phyloP scores from a whole-genome alignment of 2,329 filamentous ascomycete species.

The Beauveria sp. region DNA sequence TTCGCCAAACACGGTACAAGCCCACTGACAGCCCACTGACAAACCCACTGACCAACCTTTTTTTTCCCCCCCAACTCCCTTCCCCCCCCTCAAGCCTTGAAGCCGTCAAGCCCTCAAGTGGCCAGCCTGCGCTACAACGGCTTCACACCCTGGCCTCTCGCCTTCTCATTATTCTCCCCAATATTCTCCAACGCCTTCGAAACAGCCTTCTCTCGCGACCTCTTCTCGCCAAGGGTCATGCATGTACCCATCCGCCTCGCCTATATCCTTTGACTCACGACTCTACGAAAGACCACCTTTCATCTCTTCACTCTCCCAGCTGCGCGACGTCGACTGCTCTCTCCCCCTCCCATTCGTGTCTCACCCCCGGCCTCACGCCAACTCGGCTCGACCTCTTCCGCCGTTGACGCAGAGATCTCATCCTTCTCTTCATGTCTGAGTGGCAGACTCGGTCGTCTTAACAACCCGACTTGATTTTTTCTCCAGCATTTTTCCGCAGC shows the following conservation, averaged over 20 bases:
- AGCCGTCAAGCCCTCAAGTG: neutral
- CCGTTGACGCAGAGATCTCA: constrained; percentile 4
- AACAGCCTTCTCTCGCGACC: neutral
- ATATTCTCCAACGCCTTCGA: constrained; percentile 5
- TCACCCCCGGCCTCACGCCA: constrained; percentile 8
- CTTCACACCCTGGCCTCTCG: neutral
- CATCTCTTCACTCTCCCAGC: neutral
- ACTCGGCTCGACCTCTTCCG: neutral
- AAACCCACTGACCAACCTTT: neutral
- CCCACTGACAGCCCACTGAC: neutral
- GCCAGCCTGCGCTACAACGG: neutral
- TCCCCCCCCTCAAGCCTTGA: too few species aligned
- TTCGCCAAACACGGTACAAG: neutral
- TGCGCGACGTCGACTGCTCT: neutral
- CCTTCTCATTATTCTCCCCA: neutral
- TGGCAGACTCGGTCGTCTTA: neutral
- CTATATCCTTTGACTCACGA: neutral
- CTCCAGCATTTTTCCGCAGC: neutral
- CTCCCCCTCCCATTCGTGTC: constrained; percentile 1
- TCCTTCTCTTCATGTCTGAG: constrained; percentile 3
- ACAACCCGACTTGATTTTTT: neutral
- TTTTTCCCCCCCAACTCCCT: neutral
- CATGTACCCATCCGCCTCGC: neutral
- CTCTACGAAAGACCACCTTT: neutral
- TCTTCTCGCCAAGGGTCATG: neutral